Conservation (phyloP, 495 filamentous ascomycete species). For the Mytilinidion resinicola region DNA sequence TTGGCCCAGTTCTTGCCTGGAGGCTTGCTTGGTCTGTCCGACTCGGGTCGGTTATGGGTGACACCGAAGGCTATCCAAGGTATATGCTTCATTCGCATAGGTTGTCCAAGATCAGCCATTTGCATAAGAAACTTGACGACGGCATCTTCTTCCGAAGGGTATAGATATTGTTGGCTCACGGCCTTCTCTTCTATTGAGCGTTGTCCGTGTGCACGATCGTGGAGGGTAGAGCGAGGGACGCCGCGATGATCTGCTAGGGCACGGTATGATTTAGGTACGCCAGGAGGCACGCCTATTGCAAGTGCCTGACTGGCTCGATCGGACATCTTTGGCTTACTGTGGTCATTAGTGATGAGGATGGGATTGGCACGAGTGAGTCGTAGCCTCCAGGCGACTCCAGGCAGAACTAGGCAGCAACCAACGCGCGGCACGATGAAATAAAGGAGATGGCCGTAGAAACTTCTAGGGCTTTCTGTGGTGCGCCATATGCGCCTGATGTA, state of each 20-base stretch:
- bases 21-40: too few species aligned
- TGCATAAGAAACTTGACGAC: constrained; percentile 8
- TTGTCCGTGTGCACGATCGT: too few species aligned
- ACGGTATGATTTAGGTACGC: background rate
- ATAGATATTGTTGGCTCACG: constrained; percentile 12
- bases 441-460: too few species aligned
- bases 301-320: background rate
- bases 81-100: constrained; percentile 18
- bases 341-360: too few species aligned
- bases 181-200: constrained; percentile 3
- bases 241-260: background rate
- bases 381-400: too few species aligned
- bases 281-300: background rate
- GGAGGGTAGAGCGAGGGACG: background rate
- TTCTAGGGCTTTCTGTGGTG: too few species aligned
- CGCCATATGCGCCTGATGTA: too few species aligned
- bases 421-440: too few species aligned
- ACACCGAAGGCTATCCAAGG: constrained; percentile 12
- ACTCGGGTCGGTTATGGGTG: constrained; percentile 1
- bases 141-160: constrained; percentile 16
- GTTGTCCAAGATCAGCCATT: constrained; percentile 1
- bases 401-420: too few species aligned
- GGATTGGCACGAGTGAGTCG: too few species aligned
- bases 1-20: constrained; percentile 9
- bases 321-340: background rate